Evolutionary conservation across 73 alveolate species (phyloP).

Genomic region (Symbiodinium natans): DNA sequence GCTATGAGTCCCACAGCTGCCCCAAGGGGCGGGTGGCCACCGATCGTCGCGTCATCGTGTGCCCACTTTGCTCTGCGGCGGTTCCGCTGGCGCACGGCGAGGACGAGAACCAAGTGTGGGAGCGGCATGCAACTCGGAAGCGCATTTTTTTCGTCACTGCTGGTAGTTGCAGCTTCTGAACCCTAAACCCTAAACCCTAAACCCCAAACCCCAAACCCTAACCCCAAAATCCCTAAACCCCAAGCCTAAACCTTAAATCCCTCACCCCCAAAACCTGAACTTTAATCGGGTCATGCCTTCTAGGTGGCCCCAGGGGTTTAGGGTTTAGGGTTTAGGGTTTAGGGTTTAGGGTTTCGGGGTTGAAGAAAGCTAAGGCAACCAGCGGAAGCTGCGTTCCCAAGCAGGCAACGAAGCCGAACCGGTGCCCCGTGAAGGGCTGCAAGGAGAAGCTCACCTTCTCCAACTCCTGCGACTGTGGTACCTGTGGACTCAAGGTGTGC

Average conservation of each 20-base stretch:
- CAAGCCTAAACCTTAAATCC: no score
- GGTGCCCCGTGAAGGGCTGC: slow-evolving; percentile 40
- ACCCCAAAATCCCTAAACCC: no score
- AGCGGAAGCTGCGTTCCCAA: neutral
- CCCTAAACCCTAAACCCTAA: no score
- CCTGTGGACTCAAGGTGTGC: slow-evolving; percentile 12
- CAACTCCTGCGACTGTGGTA: slow-evolving; percentile 44
- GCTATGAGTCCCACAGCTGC: neutral
- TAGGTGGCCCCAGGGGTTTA: no score
- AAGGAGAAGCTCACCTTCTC: slow-evolving; percentile 57
- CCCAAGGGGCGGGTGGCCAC: neutral
- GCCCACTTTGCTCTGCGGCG: slow-evolving; percentile 41
- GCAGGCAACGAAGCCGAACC: neutral
- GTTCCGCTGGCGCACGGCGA: neutral
- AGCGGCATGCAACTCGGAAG: neutral
- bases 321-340: no score
- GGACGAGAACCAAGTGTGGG: neutral
- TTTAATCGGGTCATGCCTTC: no score
- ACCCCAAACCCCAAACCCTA: no score
- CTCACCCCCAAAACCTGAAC: no score
- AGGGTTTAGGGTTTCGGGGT: no score
- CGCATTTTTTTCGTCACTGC: neutral
- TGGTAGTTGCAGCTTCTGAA: no score
- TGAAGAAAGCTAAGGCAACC: no score
- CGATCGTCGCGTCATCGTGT: slow-evolving; percentile 54